phyloP scores from a whole-genome alignment of 2,329 filamentous ascomycete species.

The Alternaria triticina region DNA sequence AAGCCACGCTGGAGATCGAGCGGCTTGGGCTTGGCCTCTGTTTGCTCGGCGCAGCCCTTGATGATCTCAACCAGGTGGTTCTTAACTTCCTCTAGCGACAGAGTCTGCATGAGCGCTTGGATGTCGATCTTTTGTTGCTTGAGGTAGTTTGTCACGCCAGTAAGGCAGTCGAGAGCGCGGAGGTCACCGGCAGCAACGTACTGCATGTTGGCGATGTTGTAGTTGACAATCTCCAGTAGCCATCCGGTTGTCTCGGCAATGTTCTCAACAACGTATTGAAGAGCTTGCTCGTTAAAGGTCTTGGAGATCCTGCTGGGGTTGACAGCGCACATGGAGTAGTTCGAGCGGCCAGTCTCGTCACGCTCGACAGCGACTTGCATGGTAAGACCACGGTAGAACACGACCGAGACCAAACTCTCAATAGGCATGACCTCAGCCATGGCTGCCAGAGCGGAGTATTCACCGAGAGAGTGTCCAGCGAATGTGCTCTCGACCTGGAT shows the following conservation, averaged over 20 bases:
- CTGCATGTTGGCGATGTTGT: slow-evolving; percentile 75
- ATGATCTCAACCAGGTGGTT: slow-evolving; percentile 90
- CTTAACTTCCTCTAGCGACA: slow-evolving; percentile 90
- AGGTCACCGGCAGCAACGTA: slow-evolving; percentile 73
- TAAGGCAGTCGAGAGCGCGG: slow-evolving; percentile 69
- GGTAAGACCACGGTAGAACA: slow-evolving; percentile 97
- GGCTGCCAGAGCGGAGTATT: slow-evolving; percentile 96
- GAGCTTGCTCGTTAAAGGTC: slow-evolving; percentile 96
- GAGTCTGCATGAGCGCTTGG: slow-evolving; percentile 83
- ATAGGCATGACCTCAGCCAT: slow-evolving; percentile 99
- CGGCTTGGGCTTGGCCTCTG: slow-evolving; percentile 84
- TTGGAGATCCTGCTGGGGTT: slow-evolving; percentile 98
- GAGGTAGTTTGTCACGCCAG: slow-evolving; percentile 89
- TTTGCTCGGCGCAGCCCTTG: slow-evolving; percentile 83
- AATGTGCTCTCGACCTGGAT: slow-evolving; percentile 97
- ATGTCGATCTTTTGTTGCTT: slow-evolving; percentile 98
- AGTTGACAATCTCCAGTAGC: slow-evolving; percentile 99
- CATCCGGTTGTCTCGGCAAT: slow-evolving; percentile 92
- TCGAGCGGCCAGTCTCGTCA: slow-evolving; percentile 88
- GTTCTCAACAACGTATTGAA: slow-evolving; percentile 96
- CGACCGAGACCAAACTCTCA: slow-evolving; percentile 95
- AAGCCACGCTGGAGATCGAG: slow-evolving; percentile 93
- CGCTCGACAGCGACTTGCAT: slow-evolving; percentile 99
- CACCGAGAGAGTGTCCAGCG: slow-evolving; percentile 95
- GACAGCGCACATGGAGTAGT: slow-evolving; percentile 99